A percentile compares a stretch with the other conserved stretches of the same genome.
Conservation (phyloP, 108 stramenopile genomes). For the Mediolabrus comicus region DNA sequence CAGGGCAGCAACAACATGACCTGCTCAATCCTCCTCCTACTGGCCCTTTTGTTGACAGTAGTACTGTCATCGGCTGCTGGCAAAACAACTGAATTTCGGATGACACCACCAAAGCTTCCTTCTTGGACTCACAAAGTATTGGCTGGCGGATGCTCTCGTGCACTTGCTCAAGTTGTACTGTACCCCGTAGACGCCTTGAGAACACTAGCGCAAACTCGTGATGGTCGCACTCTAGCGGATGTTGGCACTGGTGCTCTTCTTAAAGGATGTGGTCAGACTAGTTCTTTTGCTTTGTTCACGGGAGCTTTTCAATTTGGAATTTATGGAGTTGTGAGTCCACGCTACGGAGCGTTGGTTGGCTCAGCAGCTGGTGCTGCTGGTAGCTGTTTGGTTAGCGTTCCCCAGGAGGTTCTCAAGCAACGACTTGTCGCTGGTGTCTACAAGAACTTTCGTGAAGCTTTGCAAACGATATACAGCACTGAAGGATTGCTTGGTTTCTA, state of each 20-base stretch:
- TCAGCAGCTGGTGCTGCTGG: constrained; percentile 52
- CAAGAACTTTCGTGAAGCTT: constrained; percentile 58
- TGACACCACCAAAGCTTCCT: neutral
- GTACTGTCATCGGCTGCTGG: neutral
- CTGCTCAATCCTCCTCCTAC: neutral
- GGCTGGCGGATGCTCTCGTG: constrained; percentile 57
- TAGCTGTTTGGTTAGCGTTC: constrained; percentile 61
- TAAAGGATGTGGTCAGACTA: constrained; percentile 58
- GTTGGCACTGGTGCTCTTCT: constrained; percentile 46
- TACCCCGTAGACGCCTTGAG: constrained; percentile 77
- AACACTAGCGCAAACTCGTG: constrained; percentile 69
- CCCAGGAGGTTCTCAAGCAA: constrained; percentile 78
- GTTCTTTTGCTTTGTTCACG: constrained; percentile 59
- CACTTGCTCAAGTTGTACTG: constrained; percentile 50
- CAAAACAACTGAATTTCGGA: neutral
- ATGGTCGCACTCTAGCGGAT: constrained; percentile 54
- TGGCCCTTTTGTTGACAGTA: neutral
- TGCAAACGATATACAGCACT: constrained; percentile 38
- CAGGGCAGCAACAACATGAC: too few relatives aligned
- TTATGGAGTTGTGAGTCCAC: constrained; percentile 32
- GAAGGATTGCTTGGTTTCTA: constrained; percentile 70
- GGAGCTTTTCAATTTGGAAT: constrained; percentile 69
- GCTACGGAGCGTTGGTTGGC: constrained; percentile 41
- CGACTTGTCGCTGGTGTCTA: constrained; percentile 68
- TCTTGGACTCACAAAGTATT: constrained; percentile 27